A percentile compares a stretch with the other conserved stretches of the same genome.
Evolutionary conservation across 2,329 filamentous ascomycete species (phyloP).

Genomic region (Penicillium oxalicum): DNA sequence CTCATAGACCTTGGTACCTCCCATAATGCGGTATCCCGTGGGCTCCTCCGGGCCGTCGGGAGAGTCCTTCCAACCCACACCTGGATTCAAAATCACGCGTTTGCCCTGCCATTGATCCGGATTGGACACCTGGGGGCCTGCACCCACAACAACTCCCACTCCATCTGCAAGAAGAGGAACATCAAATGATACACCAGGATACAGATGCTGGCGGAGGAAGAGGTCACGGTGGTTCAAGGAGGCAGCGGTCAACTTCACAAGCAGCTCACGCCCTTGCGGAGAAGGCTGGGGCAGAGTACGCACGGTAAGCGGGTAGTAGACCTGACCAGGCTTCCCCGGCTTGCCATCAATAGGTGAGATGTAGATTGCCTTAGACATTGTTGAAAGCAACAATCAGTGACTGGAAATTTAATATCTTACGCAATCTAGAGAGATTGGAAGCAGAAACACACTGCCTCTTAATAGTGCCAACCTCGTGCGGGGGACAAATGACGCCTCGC

Average conservation of each 20-base stretch:
- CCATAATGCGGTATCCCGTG: slow-evolving; percentile 36
- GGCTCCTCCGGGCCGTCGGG: slow-evolving; percentile 66
- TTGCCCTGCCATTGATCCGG: slow-evolving; percentile 55
- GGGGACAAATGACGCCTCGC: slow-evolving; percentile 4
- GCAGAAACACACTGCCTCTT: background rate
- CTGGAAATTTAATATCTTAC: background rate
- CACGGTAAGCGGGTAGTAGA: slow-evolving; percentile 57
- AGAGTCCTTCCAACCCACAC: slow-evolving; percentile 67
- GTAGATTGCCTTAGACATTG: slow-evolving; percentile 42
- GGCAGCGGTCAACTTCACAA: slow-evolving; percentile 69
- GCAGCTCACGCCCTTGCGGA: slow-evolving; percentile 61
- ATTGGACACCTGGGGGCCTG: slow-evolving; percentile 50
- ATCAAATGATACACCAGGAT: slow-evolving; percentile 76
- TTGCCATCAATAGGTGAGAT: slow-evolving; percentile 55
- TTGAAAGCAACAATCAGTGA: background rate
- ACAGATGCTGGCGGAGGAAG: slow-evolving; percentile 87
- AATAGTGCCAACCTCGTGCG: slow-evolving; percentile 7
- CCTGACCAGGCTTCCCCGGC: slow-evolving; percentile 68
- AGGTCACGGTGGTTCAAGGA: slow-evolving; percentile 93
- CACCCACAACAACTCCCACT: slow-evolving; percentile 63
- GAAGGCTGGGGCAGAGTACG: slow-evolving; percentile 57
- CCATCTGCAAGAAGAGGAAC: slow-evolving; percentile 78
- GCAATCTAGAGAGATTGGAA: background rate
- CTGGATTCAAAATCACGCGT: slow-evolving; percentile 72
- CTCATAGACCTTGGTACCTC: slow-evolving; percentile 57